Evolutionary conservation across 1,284 basidiomycete genomes (phyloP).

Genomic region (Rhodotorula sp.): DNA sequence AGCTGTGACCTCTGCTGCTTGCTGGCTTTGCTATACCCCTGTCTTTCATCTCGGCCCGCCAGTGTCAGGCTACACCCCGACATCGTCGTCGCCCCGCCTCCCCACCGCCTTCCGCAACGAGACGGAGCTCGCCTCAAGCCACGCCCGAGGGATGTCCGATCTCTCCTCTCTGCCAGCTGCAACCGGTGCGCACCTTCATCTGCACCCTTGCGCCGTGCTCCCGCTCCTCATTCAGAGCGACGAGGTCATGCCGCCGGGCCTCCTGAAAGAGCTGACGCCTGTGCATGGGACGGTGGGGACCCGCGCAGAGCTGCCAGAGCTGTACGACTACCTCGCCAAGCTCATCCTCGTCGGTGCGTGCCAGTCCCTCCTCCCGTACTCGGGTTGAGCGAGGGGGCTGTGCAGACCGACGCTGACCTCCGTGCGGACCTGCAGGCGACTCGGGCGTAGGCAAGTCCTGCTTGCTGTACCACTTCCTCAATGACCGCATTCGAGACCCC

Average conservation of each 20-base stretch:
- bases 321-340: constrained; percentile 97
- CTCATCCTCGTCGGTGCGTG: constrained; percentile 87
- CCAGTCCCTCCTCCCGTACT: constrained; percentile 4
- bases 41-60: no score
- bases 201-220: no score
- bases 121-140: neutral
- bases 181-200: neutral
- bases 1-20: no score
- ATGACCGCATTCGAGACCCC: constrained; percentile 92
- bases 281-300: neutral
- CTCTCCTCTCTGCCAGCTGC: neutral
- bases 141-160: neutral
- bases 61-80: neutral
- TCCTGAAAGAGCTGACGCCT: constrained; percentile 5
- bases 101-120: neutral
- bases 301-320: constrained; percentile 73
- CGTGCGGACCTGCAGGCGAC: constrained; percentile 65
- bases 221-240: neutral
- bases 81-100: neutral
- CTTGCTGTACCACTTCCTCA: constrained; percentile 90
- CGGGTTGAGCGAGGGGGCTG: neutral
- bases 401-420: neutral
- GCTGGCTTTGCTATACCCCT: no score
- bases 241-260: neutral
- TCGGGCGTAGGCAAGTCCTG: constrained; percentile 96